Percentiles rank a stretch among this genome's conserved stretches.
Evolutionary conservation across 2,329 filamentous ascomycete species (phyloP).

Genomic region (Pseudocercospora fuligena): DNA sequence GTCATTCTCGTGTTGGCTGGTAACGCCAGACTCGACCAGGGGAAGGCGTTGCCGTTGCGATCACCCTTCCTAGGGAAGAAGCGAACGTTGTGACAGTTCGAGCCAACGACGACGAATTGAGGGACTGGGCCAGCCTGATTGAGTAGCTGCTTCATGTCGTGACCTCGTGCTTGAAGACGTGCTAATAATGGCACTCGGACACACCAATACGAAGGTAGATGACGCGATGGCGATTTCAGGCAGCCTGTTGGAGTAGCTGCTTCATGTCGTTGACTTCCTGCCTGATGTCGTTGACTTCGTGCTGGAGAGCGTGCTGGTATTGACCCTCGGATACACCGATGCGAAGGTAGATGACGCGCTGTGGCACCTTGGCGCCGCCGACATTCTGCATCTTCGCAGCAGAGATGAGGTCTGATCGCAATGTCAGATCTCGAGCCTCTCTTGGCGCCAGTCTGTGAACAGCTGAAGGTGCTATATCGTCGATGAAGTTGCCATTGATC

Average conservation of each 20-base stretch:
- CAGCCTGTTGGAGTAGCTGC: slow-evolving; percentile 44
- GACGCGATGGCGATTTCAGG: too few relatives aligned
- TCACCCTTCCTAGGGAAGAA: slow-evolving; percentile 82
- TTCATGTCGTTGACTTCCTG: slow-evolving; percentile 79
- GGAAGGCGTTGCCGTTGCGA: slow-evolving; percentile 78
- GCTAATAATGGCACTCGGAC: slow-evolving; percentile 79
- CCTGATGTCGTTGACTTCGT: too few relatives aligned
- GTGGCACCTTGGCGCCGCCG: slow-evolving; percentile 61
- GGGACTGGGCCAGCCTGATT: slow-evolving; percentile 49
- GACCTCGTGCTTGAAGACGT: slow-evolving; percentile 81
- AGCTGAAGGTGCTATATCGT: too few relatives aligned
- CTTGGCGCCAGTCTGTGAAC: too few relatives aligned
- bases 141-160: slow-evolving; percentile 65
- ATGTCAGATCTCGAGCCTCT: too few relatives aligned
- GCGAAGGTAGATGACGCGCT: slow-evolving; percentile 87
- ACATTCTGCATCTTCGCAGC: slow-evolving; percentile 61
- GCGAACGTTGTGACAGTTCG: slow-evolving; percentile 92
- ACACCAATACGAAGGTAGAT: slow-evolving; percentile 96
- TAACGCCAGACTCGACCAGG: slow-evolving; percentile 86
- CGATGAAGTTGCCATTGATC: too few relatives aligned
- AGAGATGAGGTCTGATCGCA: too few relatives aligned
- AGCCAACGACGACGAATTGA: slow-evolving; percentile 84
- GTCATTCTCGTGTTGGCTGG: slow-evolving; percentile 87
- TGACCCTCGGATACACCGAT: slow-evolving; percentile 91
- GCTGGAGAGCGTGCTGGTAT: slow-evolving; percentile 75